A percentile compares a stretch with the other conserved stretches of the same genome.
phyloP scores from a whole-genome alignment of 345 rosid genomes.

The Aquilaria yunnanensis region DNA sequence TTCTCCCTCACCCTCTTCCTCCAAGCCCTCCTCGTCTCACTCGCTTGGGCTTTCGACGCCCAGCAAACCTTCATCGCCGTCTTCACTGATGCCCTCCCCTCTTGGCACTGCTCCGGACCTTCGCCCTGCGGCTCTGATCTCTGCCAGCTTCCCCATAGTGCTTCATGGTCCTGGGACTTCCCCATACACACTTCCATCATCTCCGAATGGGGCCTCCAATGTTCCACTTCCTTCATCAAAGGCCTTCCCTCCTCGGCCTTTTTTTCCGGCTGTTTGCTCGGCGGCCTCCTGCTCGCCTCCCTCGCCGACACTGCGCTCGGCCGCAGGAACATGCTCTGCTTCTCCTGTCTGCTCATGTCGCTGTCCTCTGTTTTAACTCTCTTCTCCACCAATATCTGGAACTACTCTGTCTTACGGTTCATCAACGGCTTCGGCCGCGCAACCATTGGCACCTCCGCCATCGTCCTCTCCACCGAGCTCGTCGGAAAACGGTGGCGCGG shows the following conservation, averaged over 20 bases:
- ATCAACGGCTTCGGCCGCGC: constrained; percentile 42
- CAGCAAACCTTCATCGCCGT: constrained; percentile 61
- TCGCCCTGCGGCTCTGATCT: constrained; percentile 20
- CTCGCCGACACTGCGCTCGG: constrained; percentile 55
- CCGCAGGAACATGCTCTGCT: constrained; percentile 47
- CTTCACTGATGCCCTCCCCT: constrained; percentile 48
- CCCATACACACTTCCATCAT: constrained; percentile 29
- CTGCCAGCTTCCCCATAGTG: constrained; percentile 31
- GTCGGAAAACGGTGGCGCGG: constrained; percentile 49
- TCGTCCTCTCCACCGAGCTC: constrained; percentile 41
- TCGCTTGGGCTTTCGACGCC: constrained; percentile 49
- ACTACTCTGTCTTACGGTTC: constrained; percentile 35
- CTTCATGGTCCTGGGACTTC: constrained; percentile 44
- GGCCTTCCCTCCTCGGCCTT: constrained; percentile 60
- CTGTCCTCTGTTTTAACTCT: constrained; percentile 27
- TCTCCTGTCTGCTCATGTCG: constrained; percentile 40
- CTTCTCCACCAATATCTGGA: constrained; percentile 40
- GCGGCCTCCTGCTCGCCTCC: constrained; percentile 42
- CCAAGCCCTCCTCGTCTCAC: constrained; percentile 48
- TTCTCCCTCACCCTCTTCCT: constrained; percentile 29
- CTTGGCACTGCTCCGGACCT: constrained; percentile 41
- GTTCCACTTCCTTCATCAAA: constrained; percentile 33
- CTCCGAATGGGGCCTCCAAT: constrained; percentile 52
- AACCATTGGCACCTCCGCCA: constrained; percentile 39
- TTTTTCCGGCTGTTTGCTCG: constrained; percentile 51